Evolutionary conservation across 2,329 filamentous ascomycete genomes (phyloP).

Genomic region (Sclerotinia subarctica): DNA sequence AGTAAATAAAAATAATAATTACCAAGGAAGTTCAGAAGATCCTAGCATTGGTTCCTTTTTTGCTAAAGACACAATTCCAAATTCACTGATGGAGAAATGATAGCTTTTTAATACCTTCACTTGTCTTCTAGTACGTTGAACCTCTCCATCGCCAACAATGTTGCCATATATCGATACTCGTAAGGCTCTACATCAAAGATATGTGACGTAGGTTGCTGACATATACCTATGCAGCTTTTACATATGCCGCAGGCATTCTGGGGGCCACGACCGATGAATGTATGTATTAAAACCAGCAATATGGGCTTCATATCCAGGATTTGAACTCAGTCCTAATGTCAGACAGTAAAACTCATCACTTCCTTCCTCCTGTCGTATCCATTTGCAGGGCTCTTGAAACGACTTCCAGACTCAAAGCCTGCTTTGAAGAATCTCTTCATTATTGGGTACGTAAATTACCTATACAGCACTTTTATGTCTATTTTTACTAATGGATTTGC

Average conservation of each 20-base stretch:
- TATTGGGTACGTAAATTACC: slow-evolving; percentile 56
- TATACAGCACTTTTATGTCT: neutral
- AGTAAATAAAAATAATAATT: neutral
- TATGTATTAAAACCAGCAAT: slow-evolving; percentile 39
- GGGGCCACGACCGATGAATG: slow-evolving; percentile 65
- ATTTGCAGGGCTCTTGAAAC: slow-evolving; percentile 81
- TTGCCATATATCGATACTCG: slow-evolving; percentile 61
- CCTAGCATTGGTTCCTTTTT: neutral
- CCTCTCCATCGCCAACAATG: slow-evolving; percentile 43
- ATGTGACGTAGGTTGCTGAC: slow-evolving; percentile 34
- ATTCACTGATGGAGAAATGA: slow-evolving; percentile 31
- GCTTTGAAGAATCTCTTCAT: slow-evolving; percentile 86
- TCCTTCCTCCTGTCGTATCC: slow-evolving; percentile 92
- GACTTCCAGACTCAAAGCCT: slow-evolving; percentile 81
- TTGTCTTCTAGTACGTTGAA: neutral
- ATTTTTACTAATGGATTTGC: slow-evolving; percentile 21
- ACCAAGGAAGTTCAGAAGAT: neutral
- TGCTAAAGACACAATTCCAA: neutral
- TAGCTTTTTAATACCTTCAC: slow-evolving; percentile 16
- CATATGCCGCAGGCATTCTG: slow-evolving; percentile 53
- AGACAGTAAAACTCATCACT: slow-evolving; percentile 85
- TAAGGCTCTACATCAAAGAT: slow-evolving; percentile 37
- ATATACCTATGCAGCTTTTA: slow-evolving; percentile 51
- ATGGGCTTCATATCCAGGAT: neutral
- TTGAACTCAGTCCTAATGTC: slow-evolving; percentile 21